Evolutionary conservation across 768 basidiomycete genomes (phyloP).

Genomic region (Amyloporia xantha): DNA sequence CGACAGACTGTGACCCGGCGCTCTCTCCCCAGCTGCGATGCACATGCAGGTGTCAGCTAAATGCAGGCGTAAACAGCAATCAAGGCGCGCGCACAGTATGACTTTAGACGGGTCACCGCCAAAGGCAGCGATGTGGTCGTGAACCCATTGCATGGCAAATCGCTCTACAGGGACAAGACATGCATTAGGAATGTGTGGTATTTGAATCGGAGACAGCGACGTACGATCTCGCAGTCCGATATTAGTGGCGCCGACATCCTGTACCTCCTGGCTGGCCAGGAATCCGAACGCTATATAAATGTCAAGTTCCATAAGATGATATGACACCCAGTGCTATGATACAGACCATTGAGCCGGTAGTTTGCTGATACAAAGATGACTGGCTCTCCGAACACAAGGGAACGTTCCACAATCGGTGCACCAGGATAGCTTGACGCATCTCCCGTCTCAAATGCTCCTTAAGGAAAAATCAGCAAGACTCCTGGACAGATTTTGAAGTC

Average conservation of each 20-base stretch:
- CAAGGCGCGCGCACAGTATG: slow-evolving; percentile 15
- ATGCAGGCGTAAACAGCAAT: no score
- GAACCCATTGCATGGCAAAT: slow-evolving; percentile 30
- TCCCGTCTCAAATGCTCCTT: not conserved
- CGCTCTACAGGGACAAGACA: slow-evolving; percentile 23
- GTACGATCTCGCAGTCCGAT: slow-evolving; percentile 44
- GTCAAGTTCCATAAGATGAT: not conserved
- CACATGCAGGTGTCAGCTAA: slow-evolving; percentile 21
- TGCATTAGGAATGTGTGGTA: not conserved
- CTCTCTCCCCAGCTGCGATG: slow-evolving; percentile 25
- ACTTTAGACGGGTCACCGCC: slow-evolving; percentile 38
- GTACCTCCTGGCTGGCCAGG: slow-evolving; percentile 31
- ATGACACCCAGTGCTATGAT: not conserved
- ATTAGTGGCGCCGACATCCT: slow-evolving; percentile 32
- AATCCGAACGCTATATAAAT: slow-evolving; percentile 29
- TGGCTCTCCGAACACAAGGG: slow-evolving; percentile 35
- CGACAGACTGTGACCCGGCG: slow-evolving; percentile 31
- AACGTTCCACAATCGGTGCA: slow-evolving; percentile 20
- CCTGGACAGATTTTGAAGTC: not conserved
- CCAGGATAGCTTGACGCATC: not conserved
- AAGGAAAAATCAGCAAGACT: not conserved
- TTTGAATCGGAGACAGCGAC: slow-evolving; percentile 1
- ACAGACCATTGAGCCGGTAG: slow-evolving; percentile 22
- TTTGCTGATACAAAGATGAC: slow-evolving; percentile 50
- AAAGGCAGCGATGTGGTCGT: not conserved